Percentiles rank a stretch among this genome's conserved stretches.
phyloP scores from a whole-genome alignment of 169 alveolate species.

The Cryptosporidium ryanae region DNA sequence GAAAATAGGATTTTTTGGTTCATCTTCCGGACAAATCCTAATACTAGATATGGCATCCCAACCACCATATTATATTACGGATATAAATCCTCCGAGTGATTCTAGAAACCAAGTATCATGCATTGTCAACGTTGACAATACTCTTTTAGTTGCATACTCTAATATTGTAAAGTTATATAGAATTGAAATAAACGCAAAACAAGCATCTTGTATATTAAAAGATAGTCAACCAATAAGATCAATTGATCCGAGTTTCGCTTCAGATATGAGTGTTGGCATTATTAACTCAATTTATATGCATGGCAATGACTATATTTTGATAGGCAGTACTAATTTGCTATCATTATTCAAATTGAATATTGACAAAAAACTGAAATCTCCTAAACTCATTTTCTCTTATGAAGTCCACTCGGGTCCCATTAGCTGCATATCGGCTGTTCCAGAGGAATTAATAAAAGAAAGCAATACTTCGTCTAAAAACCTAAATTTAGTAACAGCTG shows the following conservation, averaged over 20 bases:
- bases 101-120: conserved; percentile 34
- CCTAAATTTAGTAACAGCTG: conserved; percentile 30
- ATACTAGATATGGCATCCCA: conserved; percentile 68
- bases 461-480: background rate
- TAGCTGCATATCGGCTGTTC: conserved; percentile 25
- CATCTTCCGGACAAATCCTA: conserved; percentile 39
- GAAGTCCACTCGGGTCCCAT: conserved; percentile 57
- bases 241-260: conserved; percentile 49
- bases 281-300: conserved; percentile 29
- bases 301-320: conserved; percentile 39
- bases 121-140: conserved; percentile 5
- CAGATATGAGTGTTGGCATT: conserved; percentile 66
- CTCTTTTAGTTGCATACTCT: conserved; percentile 44
- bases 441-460: conserved; percentile 16
- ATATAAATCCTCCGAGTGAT: conserved; percentile 3
- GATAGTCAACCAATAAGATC: conserved; percentile 58
- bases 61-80: conserved; percentile 54
- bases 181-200: conserved; percentile 35
- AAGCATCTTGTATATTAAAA: conserved; percentile 24
- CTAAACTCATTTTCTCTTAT: conserved; percentile 39
- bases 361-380: background rate
- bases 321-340: conserved; percentile 33
- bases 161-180: conserved; percentile 19
- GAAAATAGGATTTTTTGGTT: conserved; percentile 58
- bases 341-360: conserved; percentile 27